A percentile compares a stretch with the other conserved stretches of the same genome.
Conservation (phyloP, 2,329 filamentous ascomycete species). For the Penicillium oxalicum region DNA sequence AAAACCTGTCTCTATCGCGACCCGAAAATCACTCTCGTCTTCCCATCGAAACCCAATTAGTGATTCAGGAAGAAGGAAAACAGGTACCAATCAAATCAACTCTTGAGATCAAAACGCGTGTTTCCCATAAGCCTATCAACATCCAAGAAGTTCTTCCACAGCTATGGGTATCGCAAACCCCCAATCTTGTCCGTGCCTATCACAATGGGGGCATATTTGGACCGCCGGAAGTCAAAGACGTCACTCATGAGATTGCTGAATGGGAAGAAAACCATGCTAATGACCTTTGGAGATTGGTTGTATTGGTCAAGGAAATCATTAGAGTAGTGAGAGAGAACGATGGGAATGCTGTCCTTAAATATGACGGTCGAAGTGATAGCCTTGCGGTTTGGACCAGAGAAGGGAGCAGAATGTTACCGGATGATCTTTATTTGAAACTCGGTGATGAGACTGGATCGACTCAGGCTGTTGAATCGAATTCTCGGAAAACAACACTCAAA, state of each 20-base stretch:
- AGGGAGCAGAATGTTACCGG: slow-evolving; percentile 22
- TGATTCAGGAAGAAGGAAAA: slow-evolving; percentile 28
- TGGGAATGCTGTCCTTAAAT: slow-evolving; percentile 16
- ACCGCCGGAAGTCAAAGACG: slow-evolving; percentile 30
- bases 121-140: slow-evolving; percentile 26
- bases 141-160: slow-evolving; percentile 37
- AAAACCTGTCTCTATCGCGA: slow-evolving; percentile 20
- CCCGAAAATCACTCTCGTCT: slow-evolving; percentile 8
- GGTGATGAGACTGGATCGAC: not conserved
- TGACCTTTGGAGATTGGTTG: slow-evolving; percentile 19
- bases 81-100: slow-evolving; percentile 31
- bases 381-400: slow-evolving; percentile 21
- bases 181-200: slow-evolving; percentile 43
- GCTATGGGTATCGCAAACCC: slow-evolving; percentile 46
- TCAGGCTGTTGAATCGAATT: not conserved
- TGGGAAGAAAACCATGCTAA: slow-evolving; percentile 35
- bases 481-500: slow-evolving; percentile 4
- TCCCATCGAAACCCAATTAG: slow-evolving; percentile 22
- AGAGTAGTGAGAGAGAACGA: slow-evolving; percentile 21
- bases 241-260: slow-evolving; percentile 23
- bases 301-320: slow-evolving; percentile 20
- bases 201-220: slow-evolving; percentile 36
- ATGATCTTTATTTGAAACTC: slow-evolving; percentile 27
- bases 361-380: slow-evolving; percentile 11
- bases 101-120: slow-evolving; percentile 45